Evolutionary conservation across 768 basidiomycete species (phyloP), one percentile per base, ranked within the genome.

Genomic region (Inosperma sp.): DNA sequence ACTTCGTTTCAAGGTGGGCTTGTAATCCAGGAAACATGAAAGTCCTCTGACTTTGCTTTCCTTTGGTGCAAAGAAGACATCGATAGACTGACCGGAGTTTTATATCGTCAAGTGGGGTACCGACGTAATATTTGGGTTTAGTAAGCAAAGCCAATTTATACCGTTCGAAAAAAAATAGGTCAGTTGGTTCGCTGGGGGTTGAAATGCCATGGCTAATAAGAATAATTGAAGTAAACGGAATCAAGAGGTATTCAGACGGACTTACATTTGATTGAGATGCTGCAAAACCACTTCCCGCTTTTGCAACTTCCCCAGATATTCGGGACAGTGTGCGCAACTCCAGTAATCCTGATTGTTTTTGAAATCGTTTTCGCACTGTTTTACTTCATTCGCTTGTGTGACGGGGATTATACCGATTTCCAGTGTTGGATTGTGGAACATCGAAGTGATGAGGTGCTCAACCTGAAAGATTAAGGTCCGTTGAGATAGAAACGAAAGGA

Each of bases 321-420:
- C 43, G 23, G 50, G 19, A 36, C 50, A 51, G 35, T 37, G 50
- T 1, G 33, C 22, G 42, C 50, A 51, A 2, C 41, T 44, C 50
- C 50, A 51, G 17, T 25, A n/a, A 16, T 7, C 7, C 2, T 4
- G 6, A 4, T 21, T 7, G 41, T 35, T 35, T 16, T 43, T 43
- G 4, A 1, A 1, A 3, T 51, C 41, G 2, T 27, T 27, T 17
- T 51, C 50, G n/a, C 33, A 35, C 35, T 35, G 23, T 16, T 30
- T 36, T 0, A 51, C 9, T 17, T 42, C 50, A 14, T 51, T 23
- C 17, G 17, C 35, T 17, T 22, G 23, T 4, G 19, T 8, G 12
- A 1, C n/a, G 23, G 31, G 9, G 16, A 51, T 23, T 17, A 51
- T 25, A 13, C 10, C 13, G 30, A 51, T 35, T 17, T 9, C 1